A percentile compares a stretch with the other conserved stretches of the same genome.
Evolutionary conservation across 2,329 filamentous ascomycete species (phyloP).

Genomic region (Elsinoe arachidis): DNA sequence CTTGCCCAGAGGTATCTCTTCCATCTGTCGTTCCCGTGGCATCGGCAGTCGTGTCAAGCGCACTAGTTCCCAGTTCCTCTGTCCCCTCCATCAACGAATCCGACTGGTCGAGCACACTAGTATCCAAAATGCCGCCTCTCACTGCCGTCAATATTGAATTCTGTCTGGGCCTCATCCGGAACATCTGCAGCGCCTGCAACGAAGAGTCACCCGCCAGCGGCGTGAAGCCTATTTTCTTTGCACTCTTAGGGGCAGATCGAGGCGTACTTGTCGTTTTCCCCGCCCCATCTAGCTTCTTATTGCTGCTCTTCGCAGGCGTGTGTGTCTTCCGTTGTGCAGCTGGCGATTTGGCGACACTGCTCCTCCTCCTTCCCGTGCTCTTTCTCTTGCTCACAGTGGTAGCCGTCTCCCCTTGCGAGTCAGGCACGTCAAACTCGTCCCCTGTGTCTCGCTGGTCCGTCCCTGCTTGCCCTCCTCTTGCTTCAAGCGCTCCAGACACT

Average conservation of each 20-base stretch:
- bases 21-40: neutral
- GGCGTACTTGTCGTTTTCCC: neutral
- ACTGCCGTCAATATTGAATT: conserved; percentile 18
- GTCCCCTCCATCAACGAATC: conserved; percentile 1
- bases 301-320: neutral
- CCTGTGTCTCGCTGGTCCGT: neutral
- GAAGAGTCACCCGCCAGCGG: conserved; percentile 31
- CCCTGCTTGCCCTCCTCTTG: neutral
- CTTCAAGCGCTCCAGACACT: neutral
- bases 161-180: conserved; percentile 41
- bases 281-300: neutral
- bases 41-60: conserved; percentile 13
- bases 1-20: neutral
- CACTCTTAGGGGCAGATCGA: neutral
- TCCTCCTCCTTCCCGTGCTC: neutral
- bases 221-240: neutral
- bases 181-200: conserved; percentile 42
- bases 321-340: neutral
- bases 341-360: neutral
- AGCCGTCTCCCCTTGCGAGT: neutral
- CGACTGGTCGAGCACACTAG: neutral
- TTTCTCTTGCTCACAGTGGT: neutral
- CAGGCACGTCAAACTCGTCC: conserved; percentile 5
- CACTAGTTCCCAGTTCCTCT: conserved; percentile 4
- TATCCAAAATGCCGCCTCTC: neutral